Percentiles rank a stretch among this genome's conserved stretches.
These are phyloP conservation scores for Westerdykella aurantiaca DNA, from an alignment of 2,329 filamentous ascomycete genomes.

Conservation along the genomic window DNA sequence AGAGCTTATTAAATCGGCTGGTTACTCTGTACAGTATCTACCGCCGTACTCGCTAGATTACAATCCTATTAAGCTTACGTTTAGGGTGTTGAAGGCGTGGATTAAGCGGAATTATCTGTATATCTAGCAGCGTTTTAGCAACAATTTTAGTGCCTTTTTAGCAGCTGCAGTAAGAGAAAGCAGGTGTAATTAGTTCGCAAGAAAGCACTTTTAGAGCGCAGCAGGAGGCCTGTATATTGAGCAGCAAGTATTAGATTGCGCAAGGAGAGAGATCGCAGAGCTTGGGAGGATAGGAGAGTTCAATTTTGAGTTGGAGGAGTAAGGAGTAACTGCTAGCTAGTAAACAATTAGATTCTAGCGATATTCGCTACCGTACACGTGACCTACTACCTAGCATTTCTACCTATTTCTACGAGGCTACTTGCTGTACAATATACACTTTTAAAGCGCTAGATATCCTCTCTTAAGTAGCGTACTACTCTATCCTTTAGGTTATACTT, in stretches of 20 bases:
- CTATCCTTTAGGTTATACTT: constrained; percentile 1
- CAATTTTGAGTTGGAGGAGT: too few species aligned
- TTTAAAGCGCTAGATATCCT: background rate
- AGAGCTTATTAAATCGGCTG: background rate
- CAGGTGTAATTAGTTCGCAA: background rate
- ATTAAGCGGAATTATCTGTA: background rate
- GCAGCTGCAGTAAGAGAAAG: background rate
- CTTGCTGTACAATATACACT: too few species aligned
- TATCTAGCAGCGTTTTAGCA: background rate
- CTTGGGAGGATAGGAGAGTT: too few species aligned
- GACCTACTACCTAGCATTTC: too few species aligned
- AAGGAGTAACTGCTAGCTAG: too few species aligned
- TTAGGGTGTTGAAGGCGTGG: constrained; percentile 8
- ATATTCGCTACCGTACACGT: too few species aligned
- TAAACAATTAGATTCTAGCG: too few species aligned
- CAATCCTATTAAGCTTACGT: constrained; percentile 10
- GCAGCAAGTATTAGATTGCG: too few species aligned
- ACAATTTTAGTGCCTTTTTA: background rate
- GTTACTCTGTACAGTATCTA: constrained; percentile 5
- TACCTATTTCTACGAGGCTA: too few species aligned
- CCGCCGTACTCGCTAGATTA: constrained; percentile 10
- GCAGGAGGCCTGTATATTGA: too few species aligned
- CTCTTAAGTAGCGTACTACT: background rate
- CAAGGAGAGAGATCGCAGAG: too few species aligned
- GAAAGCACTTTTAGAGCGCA: constrained; percentile 1